Conservation (phyloP, 2,329 filamentous ascomycete genomes). For the Pezicula neosporulosa region DNA sequence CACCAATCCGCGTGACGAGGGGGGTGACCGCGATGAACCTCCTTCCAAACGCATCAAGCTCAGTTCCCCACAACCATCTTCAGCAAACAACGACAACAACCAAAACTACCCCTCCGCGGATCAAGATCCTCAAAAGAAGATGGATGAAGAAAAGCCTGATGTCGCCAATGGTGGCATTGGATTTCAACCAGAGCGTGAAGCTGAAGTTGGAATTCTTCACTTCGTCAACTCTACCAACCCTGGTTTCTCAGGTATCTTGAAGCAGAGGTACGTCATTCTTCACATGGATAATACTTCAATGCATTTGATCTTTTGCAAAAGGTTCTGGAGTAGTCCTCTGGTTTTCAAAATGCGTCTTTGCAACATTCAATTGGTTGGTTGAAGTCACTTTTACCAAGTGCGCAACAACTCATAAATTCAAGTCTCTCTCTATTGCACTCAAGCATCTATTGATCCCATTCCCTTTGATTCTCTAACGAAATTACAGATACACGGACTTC, state of each 20-base stretch:
- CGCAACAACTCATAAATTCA: no score
- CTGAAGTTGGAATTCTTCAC: conserved; percentile 56
- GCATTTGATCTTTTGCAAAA: background rate
- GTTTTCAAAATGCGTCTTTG: no score
- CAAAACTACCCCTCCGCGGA: background rate
- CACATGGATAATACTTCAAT: conserved; percentile 1
- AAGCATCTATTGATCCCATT: conserved; percentile 1
- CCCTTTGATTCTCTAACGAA: background rate
- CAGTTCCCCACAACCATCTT: background rate
- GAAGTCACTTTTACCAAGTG: no score
- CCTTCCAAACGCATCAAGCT: conserved; percentile 9
- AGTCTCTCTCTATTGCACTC: no score
- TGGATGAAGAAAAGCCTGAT: background rate
- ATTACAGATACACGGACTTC: conserved; percentile 65
- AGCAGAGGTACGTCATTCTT: conserved; percentile 51
- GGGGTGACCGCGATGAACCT: conserved; percentile 3
- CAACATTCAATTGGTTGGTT: no score
- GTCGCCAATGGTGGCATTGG: background rate
- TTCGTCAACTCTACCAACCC: conserved; percentile 54
- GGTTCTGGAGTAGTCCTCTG: no score
- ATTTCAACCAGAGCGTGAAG: conserved; percentile 17
- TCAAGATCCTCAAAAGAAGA: background rate
- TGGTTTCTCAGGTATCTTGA: conserved; percentile 62
- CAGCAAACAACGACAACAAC: conserved; percentile 2
- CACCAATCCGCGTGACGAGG: background rate